Evolutionary conservation across 108 stramenopile genomes (phyloP).

Genomic region (Conticribra weissflogii): DNA sequence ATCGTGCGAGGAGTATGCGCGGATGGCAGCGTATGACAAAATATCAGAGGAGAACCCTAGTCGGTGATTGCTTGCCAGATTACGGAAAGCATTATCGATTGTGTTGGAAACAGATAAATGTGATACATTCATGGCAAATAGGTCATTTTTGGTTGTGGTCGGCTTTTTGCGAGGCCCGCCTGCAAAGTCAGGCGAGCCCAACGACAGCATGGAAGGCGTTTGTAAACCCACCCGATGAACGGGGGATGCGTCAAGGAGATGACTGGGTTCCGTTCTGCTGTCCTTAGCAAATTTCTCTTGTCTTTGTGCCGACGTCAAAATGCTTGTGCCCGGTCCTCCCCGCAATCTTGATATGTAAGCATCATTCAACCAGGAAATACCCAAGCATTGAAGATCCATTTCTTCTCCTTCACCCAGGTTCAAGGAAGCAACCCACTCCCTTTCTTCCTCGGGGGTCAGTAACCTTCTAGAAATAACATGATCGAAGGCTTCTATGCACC

Average conservation of each 20-base stretch:
- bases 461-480: slow-evolving; percentile 55
- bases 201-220: slow-evolving; percentile 22
- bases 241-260: slow-evolving; percentile 23
- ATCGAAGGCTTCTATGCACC: slow-evolving; percentile 71
- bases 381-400: slow-evolving; percentile 17
- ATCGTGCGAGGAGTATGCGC: slow-evolving; percentile 72
- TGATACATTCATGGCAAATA: not conserved
- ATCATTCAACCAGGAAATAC: slow-evolving; percentile 60
- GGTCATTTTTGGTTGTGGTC: not conserved
- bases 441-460: slow-evolving; percentile 51
- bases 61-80: slow-evolving; percentile 56
- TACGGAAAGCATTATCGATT: slow-evolving; percentile 67
- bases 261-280: not conserved
- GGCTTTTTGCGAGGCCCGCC: slow-evolving; percentile 13
- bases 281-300: not conserved
- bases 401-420: slow-evolving; percentile 18
- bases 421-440: slow-evolving; percentile 37
- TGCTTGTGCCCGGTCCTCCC: slow-evolving; percentile 14
- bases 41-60: slow-evolving; percentile 72
- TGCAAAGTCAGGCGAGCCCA: slow-evolving; percentile 20
- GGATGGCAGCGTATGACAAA: slow-evolving; percentile 74
- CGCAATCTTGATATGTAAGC: slow-evolving; percentile 62
- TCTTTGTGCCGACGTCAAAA: not conserved
- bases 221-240: slow-evolving; percentile 27
- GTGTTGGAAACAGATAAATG: slow-evolving; percentile 5